Evolutionary conservation across 163 green algal genomes (phyloP), one percentile per base, ranked within the genome.

Genomic region (Chloroidium sp.): DNA sequence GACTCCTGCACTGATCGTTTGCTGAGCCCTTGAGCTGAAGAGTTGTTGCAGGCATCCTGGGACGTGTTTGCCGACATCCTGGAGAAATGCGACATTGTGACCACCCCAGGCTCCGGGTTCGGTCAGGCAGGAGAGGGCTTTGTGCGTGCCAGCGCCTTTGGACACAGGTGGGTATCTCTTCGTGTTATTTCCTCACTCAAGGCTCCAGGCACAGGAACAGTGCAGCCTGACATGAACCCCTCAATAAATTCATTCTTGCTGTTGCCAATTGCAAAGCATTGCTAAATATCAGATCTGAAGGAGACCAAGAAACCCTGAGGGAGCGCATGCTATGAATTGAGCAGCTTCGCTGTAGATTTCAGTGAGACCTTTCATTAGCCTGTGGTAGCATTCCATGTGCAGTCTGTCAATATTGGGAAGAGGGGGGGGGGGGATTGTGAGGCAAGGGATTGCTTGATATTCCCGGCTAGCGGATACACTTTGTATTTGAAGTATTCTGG

Each of bases 61-160:
- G 96, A 99, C 75, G 94, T 97, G 64, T 99, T 99, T 88, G 92
- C 91, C 2, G 95, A 99, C 78, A 98, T 99, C 79, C 90, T 99
- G 76, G 88, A 96, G 74, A 95, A 96, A 87, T 97, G 92, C 88
- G 86, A 99, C 89, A 98, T 99, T 79, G 96, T 99, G 68, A 98
- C 93, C 77, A 99, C 96, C 1, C 96, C 96, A 58, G 96, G 96
- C 78, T 92, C 80, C 67, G 96, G 96, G 2, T 99, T 99, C 84
- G 96, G 96, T 2, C 90, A 94, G 57, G 95, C 88, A n/a, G 96
- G 95, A 57, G 96, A 99, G 87, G 96, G 96, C 82, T 99, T 98
- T 87, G 94, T 99, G 77, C 92, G 96, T 62, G 94, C 91, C 8
- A 94, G 84, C 79, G 96, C 96, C 59, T 99, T 99, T 90, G 95